phyloP scores from a whole-genome alignment of 2,329 filamentous ascomycete species.

The Verticillium tricorpus region DNA sequence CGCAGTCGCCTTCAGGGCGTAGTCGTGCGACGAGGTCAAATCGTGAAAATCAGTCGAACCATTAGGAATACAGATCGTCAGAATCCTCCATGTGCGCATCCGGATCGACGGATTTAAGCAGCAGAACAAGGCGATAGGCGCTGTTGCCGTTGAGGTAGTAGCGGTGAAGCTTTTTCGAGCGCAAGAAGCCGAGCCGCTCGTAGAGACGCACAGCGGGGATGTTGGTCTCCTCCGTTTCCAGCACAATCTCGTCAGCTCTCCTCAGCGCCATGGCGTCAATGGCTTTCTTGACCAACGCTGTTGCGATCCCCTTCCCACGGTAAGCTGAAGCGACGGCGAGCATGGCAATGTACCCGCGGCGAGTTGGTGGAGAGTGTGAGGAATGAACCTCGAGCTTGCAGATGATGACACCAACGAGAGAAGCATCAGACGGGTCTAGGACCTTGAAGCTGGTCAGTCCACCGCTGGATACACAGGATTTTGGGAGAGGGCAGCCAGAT shows the following conservation, averaged over 20 bases:
- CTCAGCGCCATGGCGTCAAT: constrained; percentile 85
- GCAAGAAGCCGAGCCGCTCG: constrained; percentile 84
- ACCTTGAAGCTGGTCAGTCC: constrained; percentile 36
- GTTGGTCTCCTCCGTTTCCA: constrained; percentile 95
- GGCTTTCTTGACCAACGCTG: constrained; percentile 79
- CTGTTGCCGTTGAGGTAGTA: constrained; percentile 98
- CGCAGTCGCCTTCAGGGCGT: neutral
- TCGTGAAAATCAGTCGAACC: neutral
- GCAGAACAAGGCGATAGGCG: constrained; percentile 81
- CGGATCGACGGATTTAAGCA: constrained; percentile 56
- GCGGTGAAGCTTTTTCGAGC: constrained; percentile 87
- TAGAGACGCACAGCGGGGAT: constrained; percentile 86
- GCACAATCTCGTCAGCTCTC: constrained; percentile 86
- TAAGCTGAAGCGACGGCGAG: constrained; percentile 80
- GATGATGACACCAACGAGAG: constrained; percentile 84
- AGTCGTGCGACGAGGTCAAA: neutral
- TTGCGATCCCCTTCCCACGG: constrained; percentile 83
- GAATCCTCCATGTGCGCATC: constrained; percentile 32
- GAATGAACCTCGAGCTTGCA: constrained; percentile 91
- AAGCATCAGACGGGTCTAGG: constrained; percentile 52
- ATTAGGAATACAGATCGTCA: constrained; percentile 20
- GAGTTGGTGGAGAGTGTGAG: constrained; percentile 66
- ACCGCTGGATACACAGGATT: neutral
- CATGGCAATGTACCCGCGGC: constrained; percentile 97
- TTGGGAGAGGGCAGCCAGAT: constrained; percentile 1